Evolutionary conservation across 2,329 filamentous ascomycete genomes (phyloP).

Genomic region (Aspergillus fischeri): DNA sequence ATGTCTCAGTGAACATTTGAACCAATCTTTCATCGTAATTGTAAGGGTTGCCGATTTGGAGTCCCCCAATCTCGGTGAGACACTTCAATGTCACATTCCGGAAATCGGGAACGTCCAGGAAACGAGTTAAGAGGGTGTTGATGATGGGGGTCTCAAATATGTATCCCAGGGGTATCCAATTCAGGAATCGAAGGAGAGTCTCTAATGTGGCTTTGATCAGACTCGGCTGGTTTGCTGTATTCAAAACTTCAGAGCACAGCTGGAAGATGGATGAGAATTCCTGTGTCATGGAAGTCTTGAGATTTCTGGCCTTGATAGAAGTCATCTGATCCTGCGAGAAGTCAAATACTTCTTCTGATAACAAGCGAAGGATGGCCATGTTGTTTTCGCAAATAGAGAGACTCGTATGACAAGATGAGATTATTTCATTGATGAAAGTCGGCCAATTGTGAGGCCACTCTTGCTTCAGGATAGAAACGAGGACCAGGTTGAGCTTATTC

Average conservation of each 20-base stretch:
- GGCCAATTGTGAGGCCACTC: constrained; percentile 99
- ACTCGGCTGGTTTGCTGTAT: constrained; percentile 80
- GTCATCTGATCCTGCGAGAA: constrained; percentile 99
- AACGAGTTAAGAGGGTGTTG: constrained; percentile 86
- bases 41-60: constrained; percentile 72
- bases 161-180: constrained; percentile 98
- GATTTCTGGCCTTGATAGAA: constrained; percentile 90
- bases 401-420: constrained; percentile 90
- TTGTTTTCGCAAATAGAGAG: constrained; percentile 99
- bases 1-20: constrained; percentile 96
- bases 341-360: constrained; percentile 98
- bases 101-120: constrained; percentile 90
- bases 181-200: constrained; percentile 91
- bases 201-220: constrained; percentile 95
- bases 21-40: constrained; percentile 94
- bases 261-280: constrained; percentile 99
- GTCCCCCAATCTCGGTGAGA: constrained; percentile 90
- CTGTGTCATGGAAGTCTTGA: constrained; percentile 98
- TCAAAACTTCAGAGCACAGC: constrained; percentile 91
- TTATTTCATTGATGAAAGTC: constrained; percentile 99
- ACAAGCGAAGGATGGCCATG: constrained; percentile 92
- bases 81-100: constrained; percentile 96
- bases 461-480: constrained; percentile 96
- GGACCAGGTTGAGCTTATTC: constrained; percentile 97
- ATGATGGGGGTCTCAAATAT: constrained; percentile 98